phyloP scores from a whole-genome alignment of 2,329 filamentous ascomycete species.

The Trichoderma asperellum region DNA sequence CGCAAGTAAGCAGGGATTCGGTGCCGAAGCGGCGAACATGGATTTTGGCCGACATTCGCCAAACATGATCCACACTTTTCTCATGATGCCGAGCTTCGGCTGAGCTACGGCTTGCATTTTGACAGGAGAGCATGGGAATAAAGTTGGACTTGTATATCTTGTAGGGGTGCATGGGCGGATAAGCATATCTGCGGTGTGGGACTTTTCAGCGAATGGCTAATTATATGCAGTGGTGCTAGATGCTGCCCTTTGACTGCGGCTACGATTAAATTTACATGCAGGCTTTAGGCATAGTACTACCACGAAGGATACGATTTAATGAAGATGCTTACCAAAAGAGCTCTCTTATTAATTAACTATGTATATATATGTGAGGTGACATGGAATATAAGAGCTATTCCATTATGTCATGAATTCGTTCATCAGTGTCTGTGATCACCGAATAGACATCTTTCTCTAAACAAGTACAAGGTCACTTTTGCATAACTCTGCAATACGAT shows the following conservation, averaged over 20 bases:
- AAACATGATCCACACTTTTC: not conserved
- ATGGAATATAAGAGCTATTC: not conserved
- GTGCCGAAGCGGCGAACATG: slow-evolving; percentile 2
- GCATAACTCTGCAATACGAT: too few species aligned
- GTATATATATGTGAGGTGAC: not conserved
- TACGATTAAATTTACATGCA: not conserved
- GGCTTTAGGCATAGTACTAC: not conserved
- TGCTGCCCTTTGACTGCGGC: not conserved
- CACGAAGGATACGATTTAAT: not conserved
- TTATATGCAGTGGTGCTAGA: not conserved
- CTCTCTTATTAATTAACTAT: too few species aligned
- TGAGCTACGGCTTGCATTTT: not conserved
- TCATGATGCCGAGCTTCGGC: slow-evolving; percentile 8
- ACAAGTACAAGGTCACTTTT: too few species aligned
- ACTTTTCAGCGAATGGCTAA: not conserved
- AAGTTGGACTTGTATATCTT: not conserved
- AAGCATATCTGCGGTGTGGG: not conserved
- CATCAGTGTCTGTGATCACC: too few species aligned
- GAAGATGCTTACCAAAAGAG: too few species aligned
- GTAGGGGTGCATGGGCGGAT: not conserved
- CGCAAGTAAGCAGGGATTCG: not conserved
- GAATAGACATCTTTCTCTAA: too few species aligned
- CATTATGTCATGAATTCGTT: too few species aligned
- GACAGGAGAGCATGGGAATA: not conserved
- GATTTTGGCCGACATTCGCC: not conserved